A percentile compares a stretch with the other conserved stretches of the same genome.
phyloP scores from a whole-genome alignment of 1,284 basidiomycete species.

The Farysia itapuensis region DNA sequence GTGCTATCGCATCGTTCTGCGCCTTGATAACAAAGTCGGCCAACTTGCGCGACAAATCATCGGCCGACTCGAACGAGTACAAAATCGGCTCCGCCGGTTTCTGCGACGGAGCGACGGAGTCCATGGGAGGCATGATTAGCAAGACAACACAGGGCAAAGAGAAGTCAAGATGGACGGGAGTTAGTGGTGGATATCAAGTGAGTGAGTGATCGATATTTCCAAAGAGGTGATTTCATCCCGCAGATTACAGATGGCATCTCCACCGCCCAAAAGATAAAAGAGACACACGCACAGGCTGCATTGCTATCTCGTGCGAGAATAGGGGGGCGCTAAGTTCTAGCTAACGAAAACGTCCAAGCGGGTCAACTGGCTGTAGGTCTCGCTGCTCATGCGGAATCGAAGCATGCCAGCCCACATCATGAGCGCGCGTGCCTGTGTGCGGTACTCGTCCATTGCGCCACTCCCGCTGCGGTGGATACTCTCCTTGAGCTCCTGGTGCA shows the following conservation, averaged over 20 bases:
- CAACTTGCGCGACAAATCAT: constrained; percentile 66
- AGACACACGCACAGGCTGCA: too few relatives aligned
- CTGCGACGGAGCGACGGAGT: constrained; percentile 40
- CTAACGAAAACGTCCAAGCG: constrained; percentile 54
- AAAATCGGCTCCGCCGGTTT: constrained; percentile 67
- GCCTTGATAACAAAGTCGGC: constrained; percentile 82
- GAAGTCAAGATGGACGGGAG: too few relatives aligned
- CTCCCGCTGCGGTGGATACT: constrained; percentile 42
- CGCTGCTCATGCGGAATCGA: constrained; percentile 58
- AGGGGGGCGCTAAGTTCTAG: background rate
- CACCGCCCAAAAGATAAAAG: too few relatives aligned
- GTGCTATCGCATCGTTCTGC: constrained; percentile 84
- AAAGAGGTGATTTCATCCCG: too few relatives aligned
- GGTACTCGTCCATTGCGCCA: constrained; percentile 47
- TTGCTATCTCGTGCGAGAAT: too few relatives aligned
- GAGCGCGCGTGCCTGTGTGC: constrained; percentile 52
- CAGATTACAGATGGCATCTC: too few relatives aligned
- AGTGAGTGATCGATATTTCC: too few relatives aligned
- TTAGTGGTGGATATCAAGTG: too few relatives aligned
- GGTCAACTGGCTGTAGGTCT: constrained; percentile 57
- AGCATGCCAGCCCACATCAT: constrained; percentile 60
- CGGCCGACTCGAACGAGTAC: constrained; percentile 70
- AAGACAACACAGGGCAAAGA: too few relatives aligned
- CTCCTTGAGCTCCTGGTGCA: constrained; percentile 53
- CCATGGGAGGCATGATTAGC: constrained; percentile 46